These are phyloP conservation scores for Evernia prunastri DNA, from an alignment of 495 filamentous ascomycete genomes.

Conservation along the genomic window DNA sequence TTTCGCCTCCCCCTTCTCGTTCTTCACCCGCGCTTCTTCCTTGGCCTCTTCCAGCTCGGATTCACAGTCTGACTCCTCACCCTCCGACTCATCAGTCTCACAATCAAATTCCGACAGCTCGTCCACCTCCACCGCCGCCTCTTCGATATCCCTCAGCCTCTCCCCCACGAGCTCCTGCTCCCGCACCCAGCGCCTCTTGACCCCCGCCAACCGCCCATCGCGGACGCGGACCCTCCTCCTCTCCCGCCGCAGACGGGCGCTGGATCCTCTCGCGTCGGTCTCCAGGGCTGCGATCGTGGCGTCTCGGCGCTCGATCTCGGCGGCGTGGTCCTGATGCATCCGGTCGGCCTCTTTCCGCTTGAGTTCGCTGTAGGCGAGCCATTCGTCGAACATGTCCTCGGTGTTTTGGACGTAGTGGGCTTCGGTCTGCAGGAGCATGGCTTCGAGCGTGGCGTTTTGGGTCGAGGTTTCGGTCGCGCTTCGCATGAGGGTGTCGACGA, in stretches of 20 bases:
- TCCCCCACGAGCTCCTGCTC: background rate
- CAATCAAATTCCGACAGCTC: background rate
- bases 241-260: background rate
- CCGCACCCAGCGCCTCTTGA: background rate
- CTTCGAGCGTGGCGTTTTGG: background rate
- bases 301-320: background rate
- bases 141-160: background rate
- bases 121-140: background rate
- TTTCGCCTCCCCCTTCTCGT: background rate
- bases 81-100: background rate
- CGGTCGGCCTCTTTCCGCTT: background rate
- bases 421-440: background rate
- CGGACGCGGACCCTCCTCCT: background rate
- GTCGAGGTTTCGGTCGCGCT: background rate
- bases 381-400: constrained; percentile 5
- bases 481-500: background rate
- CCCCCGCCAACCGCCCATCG: background rate
- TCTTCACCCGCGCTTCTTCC: too few species aligned
- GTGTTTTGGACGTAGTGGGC: background rate
- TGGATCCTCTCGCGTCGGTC: background rate
- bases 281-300: background rate
- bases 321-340: background rate
- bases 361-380: background rate
- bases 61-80: background rate
- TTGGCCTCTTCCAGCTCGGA: background rate